phyloP scores from a whole-genome alignment of 78 protist genomes.

The Chrysochromulina tobinii region DNA sequence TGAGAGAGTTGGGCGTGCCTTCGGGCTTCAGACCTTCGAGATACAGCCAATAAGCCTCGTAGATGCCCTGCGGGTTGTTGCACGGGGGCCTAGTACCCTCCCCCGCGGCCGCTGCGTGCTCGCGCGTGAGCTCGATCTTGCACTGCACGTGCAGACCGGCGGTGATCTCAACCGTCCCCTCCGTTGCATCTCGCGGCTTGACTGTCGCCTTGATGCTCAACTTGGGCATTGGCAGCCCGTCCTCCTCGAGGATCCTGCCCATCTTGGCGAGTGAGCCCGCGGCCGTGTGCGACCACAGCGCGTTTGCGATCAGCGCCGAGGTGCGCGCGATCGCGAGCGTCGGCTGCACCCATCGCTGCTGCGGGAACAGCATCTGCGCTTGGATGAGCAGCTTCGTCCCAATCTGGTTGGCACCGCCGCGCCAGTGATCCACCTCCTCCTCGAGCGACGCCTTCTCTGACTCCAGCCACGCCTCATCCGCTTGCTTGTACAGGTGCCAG shows the following conservation, averaged over 20 bases:
- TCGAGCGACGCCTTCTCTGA: not conserved
- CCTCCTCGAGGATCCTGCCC: not conserved
- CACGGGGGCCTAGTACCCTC: not conserved
- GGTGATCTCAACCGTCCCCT: not conserved
- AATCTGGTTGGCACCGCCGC: not conserved
- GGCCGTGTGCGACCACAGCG: not conserved
- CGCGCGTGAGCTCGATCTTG: not conserved
- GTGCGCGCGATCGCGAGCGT: not conserved
- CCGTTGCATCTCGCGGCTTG: not conserved
- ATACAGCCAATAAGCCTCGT: constrained; percentile 15
- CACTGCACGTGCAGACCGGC: not conserved
- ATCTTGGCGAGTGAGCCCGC: not conserved
- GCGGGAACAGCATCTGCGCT: not conserved
- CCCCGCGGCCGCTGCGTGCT: not conserved
- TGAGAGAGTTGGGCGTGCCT: not conserved
- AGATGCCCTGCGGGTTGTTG: not conserved
- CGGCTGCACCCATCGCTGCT: not conserved
- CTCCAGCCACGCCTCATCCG: not conserved
- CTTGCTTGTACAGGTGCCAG: not conserved
- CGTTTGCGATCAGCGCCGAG: not conserved
- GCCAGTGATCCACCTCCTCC: too few species aligned
- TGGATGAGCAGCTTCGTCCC: not conserved
- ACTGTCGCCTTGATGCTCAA: not conserved
- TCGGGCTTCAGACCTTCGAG: not conserved
- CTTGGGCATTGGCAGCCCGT: not conserved